phyloP scores from a whole-genome alignment of 1,139 yeast species.

The Zygosaccharomyces sapae region DNA sequence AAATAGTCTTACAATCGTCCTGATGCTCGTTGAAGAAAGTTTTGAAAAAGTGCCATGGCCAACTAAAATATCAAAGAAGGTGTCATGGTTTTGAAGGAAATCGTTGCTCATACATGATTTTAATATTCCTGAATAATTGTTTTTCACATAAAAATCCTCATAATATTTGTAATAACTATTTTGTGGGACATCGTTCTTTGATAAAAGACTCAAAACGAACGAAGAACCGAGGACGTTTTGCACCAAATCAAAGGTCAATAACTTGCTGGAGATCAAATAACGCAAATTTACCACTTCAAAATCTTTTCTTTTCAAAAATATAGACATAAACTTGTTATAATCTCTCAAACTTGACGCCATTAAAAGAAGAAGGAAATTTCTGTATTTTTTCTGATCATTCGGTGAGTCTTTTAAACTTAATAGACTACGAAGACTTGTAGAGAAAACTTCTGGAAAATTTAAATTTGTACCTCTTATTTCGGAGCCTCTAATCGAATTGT shows the following conservation, averaged over 20 bases:
- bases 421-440: conserved; percentile 28
- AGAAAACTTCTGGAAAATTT: conserved; percentile 32
- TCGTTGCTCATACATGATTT: conserved; percentile 15
- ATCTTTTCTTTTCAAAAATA: conserved; percentile 32
- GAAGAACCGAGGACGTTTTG: conserved; percentile 26
- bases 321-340: conserved; percentile 33
- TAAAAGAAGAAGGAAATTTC: conserved; percentile 25
- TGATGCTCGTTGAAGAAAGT: conserved; percentile 14
- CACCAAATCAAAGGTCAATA: conserved; percentile 31
- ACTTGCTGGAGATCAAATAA: conserved; percentile 26
- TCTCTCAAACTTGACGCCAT: conserved; percentile 26
- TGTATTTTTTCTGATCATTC: conserved; percentile 14
- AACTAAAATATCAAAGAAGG: conserved; percentile 20
- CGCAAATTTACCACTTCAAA: conserved; percentile 25
- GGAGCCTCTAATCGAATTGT: conserved; percentile 17
- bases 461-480: conserved; percentile 9
- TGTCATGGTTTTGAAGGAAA: conserved; percentile 12
- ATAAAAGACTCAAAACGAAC: conserved; percentile 20
- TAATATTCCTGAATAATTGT: conserved; percentile 23
- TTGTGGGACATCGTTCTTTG: conserved; percentile 9
- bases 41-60: conserved; percentile 23
- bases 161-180: conserved; percentile 25
- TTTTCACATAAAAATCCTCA: conserved; percentile 24
- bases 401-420: conserved; percentile 14
- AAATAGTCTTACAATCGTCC: conserved; percentile 18